Evolutionary conservation across 805 yeast species (phyloP), one percentile per base, ranked within the genome.

Genomic region (Spathaspora girioi): DNA sequence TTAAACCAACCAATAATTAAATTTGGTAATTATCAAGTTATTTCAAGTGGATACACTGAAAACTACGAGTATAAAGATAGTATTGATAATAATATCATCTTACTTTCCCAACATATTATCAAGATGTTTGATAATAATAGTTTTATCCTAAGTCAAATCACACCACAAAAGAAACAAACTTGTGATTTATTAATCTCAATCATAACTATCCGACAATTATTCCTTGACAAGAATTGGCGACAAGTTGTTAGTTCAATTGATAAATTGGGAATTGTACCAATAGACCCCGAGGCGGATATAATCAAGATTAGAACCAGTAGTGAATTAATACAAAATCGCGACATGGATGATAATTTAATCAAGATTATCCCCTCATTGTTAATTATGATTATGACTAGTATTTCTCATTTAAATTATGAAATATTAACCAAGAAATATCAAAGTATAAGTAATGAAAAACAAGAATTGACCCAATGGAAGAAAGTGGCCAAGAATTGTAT

Each of bases 281-380:
- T 83, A 23, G 59, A 60, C 20, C 57, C 62, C 7, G 52, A 75
- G 35, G 75, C 77, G 43, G 81, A 79, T 55, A 76, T 86, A 23
- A 73, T 78, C 9, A 73, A 76, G 17, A 83, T 88, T 26, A 81
- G 96, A 60, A 74, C 72, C 46, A 76, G 80, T 48, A 90, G 93
- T 4, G 89, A 87, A 62, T 58, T 63, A 29, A 66, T 74, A 43
- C 88, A 84, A 57, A 80, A 86, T 56, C 71, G 79, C 32, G 71
- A 76, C 32, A 69, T 84, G 55, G 86, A 89, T 65, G 93, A 87
- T 56, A 77, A 84, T 54, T 72, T 94, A 40, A 78, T 90, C 38
- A 84, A 87, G 65, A 89, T 87, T 57, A 78, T 94, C 48, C 97
- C 98, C 4, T 82, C 83, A 48, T 67, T 93, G 54, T 76, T 94